These are phyloP conservation scores for Sclerotinia borealis DNA, from an alignment of 2,329 filamentous ascomycete species.

Conservation along the genomic window DNA sequence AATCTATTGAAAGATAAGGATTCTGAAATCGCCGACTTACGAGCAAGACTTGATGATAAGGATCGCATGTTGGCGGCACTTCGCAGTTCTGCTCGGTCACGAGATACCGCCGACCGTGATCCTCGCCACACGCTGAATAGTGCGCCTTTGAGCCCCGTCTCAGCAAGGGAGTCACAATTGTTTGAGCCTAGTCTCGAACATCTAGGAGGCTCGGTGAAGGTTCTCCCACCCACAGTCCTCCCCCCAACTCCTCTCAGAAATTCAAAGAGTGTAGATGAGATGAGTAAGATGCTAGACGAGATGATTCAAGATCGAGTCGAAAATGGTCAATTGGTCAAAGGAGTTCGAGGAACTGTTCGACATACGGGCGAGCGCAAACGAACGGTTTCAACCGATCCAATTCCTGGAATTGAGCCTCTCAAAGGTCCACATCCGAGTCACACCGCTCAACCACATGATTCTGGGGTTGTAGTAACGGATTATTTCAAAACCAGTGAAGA, in stretches of 20 bases:
- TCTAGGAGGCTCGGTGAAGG: conserved; percentile 14
- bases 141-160: conserved; percentile 29
- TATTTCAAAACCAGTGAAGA: conserved; percentile 6
- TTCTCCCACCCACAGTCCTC: conserved; percentile 16
- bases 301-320: conserved; percentile 92
- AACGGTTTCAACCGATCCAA: not conserved
- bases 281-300: conserved; percentile 88
- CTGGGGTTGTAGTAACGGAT: conserved; percentile 5
- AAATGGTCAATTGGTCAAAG: conserved; percentile 63
- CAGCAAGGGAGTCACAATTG: conserved; percentile 27
- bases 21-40: conserved; percentile 84
- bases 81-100: conserved; percentile 75
- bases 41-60: conserved; percentile 85
- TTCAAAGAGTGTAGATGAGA: conserved; percentile 74
- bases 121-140: conserved; percentile 22
- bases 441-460: conserved; percentile 5
- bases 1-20: conserved; percentile 80
- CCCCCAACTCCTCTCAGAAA: conserved; percentile 26
- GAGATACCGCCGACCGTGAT: conserved; percentile 67
- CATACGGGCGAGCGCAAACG: conserved; percentile 43
- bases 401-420: conserved; percentile 5
- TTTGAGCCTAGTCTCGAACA: conserved; percentile 15
- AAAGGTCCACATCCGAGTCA: not conserved
- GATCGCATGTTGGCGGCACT: conserved; percentile 88
- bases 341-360: conserved; percentile 60